These are phyloP conservation scores for Striga asiatica DNA, from an alignment of 257 asterid genomes.

Conservation along the genomic window DNA sequence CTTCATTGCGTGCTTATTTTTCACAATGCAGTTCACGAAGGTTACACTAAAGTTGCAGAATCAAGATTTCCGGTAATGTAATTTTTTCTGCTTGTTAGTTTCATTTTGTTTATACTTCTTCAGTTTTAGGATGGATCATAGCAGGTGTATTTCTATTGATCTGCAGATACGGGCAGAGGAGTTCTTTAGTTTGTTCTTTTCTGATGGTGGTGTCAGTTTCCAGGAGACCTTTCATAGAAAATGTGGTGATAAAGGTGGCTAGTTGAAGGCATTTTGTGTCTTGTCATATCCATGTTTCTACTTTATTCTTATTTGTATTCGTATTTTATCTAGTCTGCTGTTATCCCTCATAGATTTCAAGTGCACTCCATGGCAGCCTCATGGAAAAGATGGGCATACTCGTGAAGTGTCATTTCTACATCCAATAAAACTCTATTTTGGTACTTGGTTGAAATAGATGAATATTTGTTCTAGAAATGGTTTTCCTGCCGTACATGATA, in stretches of 20 bases:
- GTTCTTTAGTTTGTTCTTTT: slow-evolving; percentile 66
- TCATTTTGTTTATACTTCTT: slow-evolving; percentile 1
- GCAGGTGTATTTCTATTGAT: slow-evolving; percentile 6
- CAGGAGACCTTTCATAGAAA: slow-evolving; percentile 64
- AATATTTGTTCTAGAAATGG: slow-evolving; percentile 13
- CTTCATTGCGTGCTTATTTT: slow-evolving; percentile 13
- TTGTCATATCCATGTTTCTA: slow-evolving; percentile 6
- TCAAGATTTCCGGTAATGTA: slow-evolving; percentile 67
- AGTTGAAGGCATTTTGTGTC: slow-evolving; percentile 20
- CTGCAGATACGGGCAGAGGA: slow-evolving; percentile 64
- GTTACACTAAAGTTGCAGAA: slow-evolving; percentile 66
- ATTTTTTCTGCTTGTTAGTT: slow-evolving; percentile 2
- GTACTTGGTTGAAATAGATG: slow-evolving; percentile 28
- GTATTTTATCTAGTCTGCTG: slow-evolving; percentile 13
- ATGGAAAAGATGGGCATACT: slow-evolving; percentile 57
- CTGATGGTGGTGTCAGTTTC: slow-evolving; percentile 53
- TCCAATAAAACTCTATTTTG: slow-evolving; percentile 89
- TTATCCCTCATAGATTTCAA: slow-evolving; percentile 47
- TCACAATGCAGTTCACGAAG: slow-evolving; percentile 64
- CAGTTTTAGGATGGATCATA: slow-evolving; percentile 9
- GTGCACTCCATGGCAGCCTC: slow-evolving; percentile 64
- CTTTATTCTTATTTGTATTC: slow-evolving; percentile 5
- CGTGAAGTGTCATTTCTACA: slow-evolving; percentile 85
- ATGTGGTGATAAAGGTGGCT: slow-evolving; percentile 94
- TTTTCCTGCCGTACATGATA: slow-evolving; percentile 11